Evolutionary conservation across 2,329 filamentous ascomycete species (phyloP).

Genomic region (Ploettnerulaceae sp.): DNA sequence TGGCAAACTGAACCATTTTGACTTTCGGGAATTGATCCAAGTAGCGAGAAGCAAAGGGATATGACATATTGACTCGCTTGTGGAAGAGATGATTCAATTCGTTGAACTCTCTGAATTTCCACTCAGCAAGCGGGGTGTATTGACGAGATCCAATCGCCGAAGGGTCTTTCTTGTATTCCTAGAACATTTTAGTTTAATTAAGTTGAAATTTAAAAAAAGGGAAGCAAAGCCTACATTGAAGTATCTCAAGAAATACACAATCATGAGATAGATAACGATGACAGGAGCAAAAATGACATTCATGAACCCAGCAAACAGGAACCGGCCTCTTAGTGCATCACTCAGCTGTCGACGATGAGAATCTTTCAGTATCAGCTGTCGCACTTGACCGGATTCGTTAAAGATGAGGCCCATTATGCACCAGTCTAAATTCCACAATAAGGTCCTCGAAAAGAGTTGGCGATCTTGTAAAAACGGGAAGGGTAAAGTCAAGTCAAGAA

Average conservation of each 20-base stretch:
- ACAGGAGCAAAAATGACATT: slow-evolving; percentile 85
- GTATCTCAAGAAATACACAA: slow-evolving; percentile 91
- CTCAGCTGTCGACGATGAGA: slow-evolving; percentile 76
- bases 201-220: not conserved
- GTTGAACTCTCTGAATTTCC: slow-evolving; percentile 99
- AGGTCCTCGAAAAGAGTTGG: slow-evolving; percentile 80
- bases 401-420: slow-evolving; percentile 94
- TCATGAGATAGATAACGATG: slow-evolving; percentile 76
- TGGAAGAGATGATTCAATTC: slow-evolving; percentile 90
- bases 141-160: slow-evolving; percentile 80
- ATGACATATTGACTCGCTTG: slow-evolving; percentile 87
- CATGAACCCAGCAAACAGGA: slow-evolving; percentile 78
- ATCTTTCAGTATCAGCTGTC: slow-evolving; percentile 78
- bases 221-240: slow-evolving; percentile 64
- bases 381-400: slow-evolving; percentile 80
- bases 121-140: slow-evolving; percentile 90
- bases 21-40: slow-evolving; percentile 95
- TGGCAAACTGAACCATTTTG: slow-evolving; percentile 79
- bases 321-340: slow-evolving; percentile 68
- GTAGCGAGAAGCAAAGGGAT: slow-evolving; percentile 87
- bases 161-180: slow-evolving; percentile 95
- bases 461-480: slow-evolving; percentile 75
- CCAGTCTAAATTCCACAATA: slow-evolving; percentile 89
- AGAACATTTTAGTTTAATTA: slow-evolving; percentile 20
- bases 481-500: slow-evolving; percentile 80